phyloP scores from a whole-genome alignment of 148 eudicot species.

The Gaultheria prostrata region DNA sequence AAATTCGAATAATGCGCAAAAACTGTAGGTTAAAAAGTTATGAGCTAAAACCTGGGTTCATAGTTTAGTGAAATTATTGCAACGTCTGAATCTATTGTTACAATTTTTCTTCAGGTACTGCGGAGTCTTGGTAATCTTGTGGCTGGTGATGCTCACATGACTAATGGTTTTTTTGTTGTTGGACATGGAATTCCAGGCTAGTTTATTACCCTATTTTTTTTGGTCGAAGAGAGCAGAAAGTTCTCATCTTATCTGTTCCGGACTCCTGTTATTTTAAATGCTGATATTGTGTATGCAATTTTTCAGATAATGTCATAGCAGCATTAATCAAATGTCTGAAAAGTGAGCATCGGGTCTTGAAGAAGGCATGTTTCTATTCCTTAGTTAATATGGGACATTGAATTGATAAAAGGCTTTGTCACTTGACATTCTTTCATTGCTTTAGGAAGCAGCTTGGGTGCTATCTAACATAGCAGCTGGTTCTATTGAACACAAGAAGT shows the following conservation, averaged over 20 bases:
- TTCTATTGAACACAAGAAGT: slow-evolving; percentile 66
- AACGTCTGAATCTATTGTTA: neutral
- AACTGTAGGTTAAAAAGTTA: neutral
- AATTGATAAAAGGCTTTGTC: neutral
- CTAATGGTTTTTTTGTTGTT: slow-evolving; percentile 51
- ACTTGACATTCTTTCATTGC: neutral
- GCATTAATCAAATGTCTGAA: slow-evolving; percentile 71
- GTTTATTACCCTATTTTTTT: slow-evolving; percentile 27
- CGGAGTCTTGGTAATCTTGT: slow-evolving; percentile 94
- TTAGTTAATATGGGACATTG: neutral
- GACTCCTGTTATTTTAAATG: neutral
- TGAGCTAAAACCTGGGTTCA: neutral
- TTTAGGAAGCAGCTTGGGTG: slow-evolving; percentile 96
- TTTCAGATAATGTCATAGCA: slow-evolving; percentile 57
- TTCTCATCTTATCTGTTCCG: neutral
- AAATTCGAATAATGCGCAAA: neutral
- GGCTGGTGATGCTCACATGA: slow-evolving; percentile 72
- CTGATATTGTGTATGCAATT: slow-evolving; percentile 13
- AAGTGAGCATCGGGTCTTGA: slow-evolving; percentile 91
- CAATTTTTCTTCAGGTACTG: slow-evolving; percentile 45
- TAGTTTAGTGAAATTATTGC: neutral
- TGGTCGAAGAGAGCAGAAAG: neutral
- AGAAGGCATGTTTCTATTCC: slow-evolving; percentile 54
- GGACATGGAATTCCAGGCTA: slow-evolving; percentile 72
- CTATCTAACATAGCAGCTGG: slow-evolving; percentile 95